A percentile compares a stretch with the other conserved stretches of the same genome.
Conservation (phyloP, 2,329 filamentous ascomycete genomes). For the Aspergillus pseudoterreus region DNA sequence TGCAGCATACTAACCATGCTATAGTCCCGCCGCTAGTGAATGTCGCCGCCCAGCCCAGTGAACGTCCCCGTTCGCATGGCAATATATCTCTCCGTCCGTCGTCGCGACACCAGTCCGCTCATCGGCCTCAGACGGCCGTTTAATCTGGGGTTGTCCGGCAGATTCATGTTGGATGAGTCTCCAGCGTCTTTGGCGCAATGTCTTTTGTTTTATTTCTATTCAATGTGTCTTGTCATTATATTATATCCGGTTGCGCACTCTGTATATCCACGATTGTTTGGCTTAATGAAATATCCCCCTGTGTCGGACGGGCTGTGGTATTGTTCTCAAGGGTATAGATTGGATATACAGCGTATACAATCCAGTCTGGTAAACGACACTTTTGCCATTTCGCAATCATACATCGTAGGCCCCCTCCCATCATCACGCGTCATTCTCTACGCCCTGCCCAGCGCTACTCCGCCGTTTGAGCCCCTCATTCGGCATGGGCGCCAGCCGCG, state of each 20-base stretch:
- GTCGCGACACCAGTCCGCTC: neutral
- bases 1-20: too few relatives aligned
- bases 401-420: neutral
- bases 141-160: neutral
- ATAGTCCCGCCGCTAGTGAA: constrained; percentile 19
- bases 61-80: neutral
- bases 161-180: neutral
- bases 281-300: constrained; percentile 19
- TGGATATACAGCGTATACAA: neutral
- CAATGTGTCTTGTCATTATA: neutral
- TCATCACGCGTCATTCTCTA: constrained; percentile 18
- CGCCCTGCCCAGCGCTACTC: constrained; percentile 15
- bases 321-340: too few relatives aligned
- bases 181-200: too few relatives aligned
- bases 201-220: neutral
- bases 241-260: neutral
- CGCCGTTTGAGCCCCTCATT: constrained; percentile 28
- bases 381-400: too few relatives aligned
- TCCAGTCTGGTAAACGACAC: too few relatives aligned
- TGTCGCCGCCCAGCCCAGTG: neutral
- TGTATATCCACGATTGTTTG: neutral
- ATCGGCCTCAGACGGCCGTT: neutral
- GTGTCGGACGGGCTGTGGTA: neutral
- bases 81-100: neutral
- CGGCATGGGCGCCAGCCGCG: constrained; percentile 9